Conservation (phyloP, 306 rosid genomes). For the Vigna unguiculata region DNA sequence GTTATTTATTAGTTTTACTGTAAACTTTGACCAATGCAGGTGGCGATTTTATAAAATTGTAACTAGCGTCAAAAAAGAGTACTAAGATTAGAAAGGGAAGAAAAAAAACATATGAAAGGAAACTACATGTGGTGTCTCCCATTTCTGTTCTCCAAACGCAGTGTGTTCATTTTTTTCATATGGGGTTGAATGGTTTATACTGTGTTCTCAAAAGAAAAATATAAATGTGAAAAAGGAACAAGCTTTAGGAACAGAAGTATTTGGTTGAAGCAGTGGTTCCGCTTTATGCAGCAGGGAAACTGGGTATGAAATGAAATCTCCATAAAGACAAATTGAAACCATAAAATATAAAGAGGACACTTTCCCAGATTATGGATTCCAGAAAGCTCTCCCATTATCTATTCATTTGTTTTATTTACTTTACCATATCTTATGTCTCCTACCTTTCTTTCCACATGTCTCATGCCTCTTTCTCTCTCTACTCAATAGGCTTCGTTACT, state of each 20-base stretch:
- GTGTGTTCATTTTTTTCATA: background rate
- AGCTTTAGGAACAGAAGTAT: slow-evolving; percentile 37
- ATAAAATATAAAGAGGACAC: slow-evolving; percentile 24
- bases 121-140: background rate
- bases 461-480: slow-evolving; percentile 18
- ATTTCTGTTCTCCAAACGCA: background rate
- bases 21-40: background rate
- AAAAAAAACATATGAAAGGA: background rate
- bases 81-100: background rate
- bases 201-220: background rate
- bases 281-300: slow-evolving; percentile 47
- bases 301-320: slow-evolving; percentile 44
- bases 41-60: background rate
- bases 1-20: background rate
- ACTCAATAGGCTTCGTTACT: slow-evolving; percentile 38
- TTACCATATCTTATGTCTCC: slow-evolving; percentile 41
- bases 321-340: slow-evolving; percentile 4
- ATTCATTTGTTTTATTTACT: background rate
- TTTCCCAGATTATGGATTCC: slow-evolving; percentile 47
- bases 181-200: background rate
- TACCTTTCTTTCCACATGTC: slow-evolving; percentile 25
- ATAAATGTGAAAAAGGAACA: slow-evolving; percentile 36
- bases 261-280: slow-evolving; percentile 43
- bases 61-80: background rate
- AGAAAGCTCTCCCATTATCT: background rate